A percentile compares a stretch with the other conserved stretches of the same genome.
phyloP scores from a whole-genome alignment of 1,139 yeast species.

The Yamadazyma membranifaciens region DNA sequence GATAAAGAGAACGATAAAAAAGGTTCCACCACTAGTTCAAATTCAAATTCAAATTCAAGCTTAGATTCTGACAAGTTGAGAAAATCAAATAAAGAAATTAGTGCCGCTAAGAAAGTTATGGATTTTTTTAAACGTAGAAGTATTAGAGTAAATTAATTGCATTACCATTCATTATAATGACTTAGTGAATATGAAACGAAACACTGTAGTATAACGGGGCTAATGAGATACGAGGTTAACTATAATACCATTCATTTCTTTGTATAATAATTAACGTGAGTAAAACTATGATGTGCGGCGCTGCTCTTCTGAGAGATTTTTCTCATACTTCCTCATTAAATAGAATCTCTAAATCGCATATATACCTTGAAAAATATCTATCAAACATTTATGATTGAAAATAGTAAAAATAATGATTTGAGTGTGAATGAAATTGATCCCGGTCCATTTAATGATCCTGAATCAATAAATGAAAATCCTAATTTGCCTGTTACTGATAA shows the following conservation, averaged over 20 bases:
- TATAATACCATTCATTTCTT: not conserved
- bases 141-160: slow-evolving; percentile 33
- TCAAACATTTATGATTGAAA: not conserved
- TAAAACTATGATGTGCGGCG: no score
- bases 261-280: not conserved
- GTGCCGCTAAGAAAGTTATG: slow-evolving; percentile 76
- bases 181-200: no score
- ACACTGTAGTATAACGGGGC: no score
- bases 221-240: no score
- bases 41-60: not conserved
- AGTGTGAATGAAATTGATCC: not conserved
- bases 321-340: no score
- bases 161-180: not conserved
- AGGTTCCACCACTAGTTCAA: not conserved
- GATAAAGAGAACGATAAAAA: not conserved
- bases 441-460: not conserved
- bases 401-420: not conserved
- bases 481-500: not conserved
- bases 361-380: no score
- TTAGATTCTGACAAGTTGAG: slow-evolving; percentile 5
- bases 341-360: no score
- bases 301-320: no score
- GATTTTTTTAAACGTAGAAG: slow-evolving; percentile 81
- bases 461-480: not conserved
- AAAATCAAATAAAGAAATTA: slow-evolving; percentile 43